phyloP scores from a whole-genome alignment of 306 rosid genomes.

The Acacia crassicarpa region DNA sequence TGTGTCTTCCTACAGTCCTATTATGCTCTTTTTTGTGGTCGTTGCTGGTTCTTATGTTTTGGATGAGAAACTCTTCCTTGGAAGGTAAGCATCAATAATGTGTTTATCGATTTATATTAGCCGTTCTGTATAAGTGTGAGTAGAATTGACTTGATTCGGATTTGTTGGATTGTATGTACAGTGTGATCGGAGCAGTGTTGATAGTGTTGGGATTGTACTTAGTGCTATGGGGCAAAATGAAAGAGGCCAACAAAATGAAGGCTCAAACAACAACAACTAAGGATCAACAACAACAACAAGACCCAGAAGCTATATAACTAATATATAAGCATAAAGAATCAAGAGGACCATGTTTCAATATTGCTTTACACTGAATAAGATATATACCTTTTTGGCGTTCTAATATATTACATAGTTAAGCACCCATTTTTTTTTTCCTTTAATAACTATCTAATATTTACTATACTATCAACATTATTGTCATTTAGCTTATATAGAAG shows the following conservation, averaged over 20 bases:
- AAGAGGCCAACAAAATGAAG: slow-evolving; percentile 23
- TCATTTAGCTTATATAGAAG: too few relatives aligned
- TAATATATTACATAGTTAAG: too few relatives aligned
- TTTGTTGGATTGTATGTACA: not conserved
- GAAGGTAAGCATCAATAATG: not conserved
- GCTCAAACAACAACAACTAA: not conserved
- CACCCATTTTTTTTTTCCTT: too few relatives aligned
- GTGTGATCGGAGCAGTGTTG: not conserved
- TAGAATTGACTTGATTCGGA: not conserved
- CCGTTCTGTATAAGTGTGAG: not conserved
- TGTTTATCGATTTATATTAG: not conserved
- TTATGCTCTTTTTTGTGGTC: not conserved
- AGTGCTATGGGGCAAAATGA: slow-evolving; percentile 39
- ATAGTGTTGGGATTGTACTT: slow-evolving; percentile 40
- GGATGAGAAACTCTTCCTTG: not conserved
- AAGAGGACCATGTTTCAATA: not conserved
- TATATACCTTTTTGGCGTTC: too few relatives aligned
- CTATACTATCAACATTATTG: too few relatives aligned
- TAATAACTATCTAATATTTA: too few relatives aligned
- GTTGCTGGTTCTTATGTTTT: not conserved
- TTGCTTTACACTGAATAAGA: not conserved
- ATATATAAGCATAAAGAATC: not conserved
- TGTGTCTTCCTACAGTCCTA: not conserved
- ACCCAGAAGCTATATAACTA: not conserved
- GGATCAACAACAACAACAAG: not conserved